Evolutionary conservation across 1,284 basidiomycete genomes (phyloP).

Genomic region (Rhodofomes roseus): DNA sequence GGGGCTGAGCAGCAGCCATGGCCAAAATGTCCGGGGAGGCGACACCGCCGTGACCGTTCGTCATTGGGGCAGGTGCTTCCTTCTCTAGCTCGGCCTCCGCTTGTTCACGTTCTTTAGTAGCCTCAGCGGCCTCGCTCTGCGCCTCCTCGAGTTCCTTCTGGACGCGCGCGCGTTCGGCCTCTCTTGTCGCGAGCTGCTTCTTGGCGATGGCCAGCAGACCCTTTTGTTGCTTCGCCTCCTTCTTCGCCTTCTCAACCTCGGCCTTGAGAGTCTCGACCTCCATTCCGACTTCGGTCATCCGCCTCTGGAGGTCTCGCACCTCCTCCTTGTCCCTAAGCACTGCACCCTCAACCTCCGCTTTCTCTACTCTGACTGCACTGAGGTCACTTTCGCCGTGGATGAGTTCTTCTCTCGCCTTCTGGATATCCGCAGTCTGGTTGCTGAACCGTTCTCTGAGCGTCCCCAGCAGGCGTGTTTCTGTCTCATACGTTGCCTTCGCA

Average conservation of each 20-base stretch:
- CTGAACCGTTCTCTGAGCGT: conserved; percentile 72
- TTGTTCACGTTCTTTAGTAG: conserved; percentile 55
- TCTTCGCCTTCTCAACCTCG: conserved; percentile 86
- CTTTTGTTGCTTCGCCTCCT: conserved; percentile 95
- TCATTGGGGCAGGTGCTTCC: conserved; percentile 16
- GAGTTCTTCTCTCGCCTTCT: conserved; percentile 73
- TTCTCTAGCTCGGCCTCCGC: conserved; percentile 50
- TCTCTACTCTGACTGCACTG: conserved; percentile 86
- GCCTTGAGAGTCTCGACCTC: conserved; percentile 72
- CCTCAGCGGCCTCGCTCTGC: conserved; percentile 46
- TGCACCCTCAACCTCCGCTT: conserved; percentile 86
- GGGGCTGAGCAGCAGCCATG: conserved; percentile 62
- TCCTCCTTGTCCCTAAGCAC: conserved; percentile 95
- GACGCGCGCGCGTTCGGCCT: conserved; percentile 69
- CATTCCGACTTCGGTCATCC: conserved; percentile 77
- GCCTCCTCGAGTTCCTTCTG: conserved; percentile 74
- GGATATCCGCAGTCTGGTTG: conserved; percentile 76
- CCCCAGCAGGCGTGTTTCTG: conserved; percentile 74
- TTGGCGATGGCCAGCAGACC: conserved; percentile 91
- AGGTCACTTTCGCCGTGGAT: conserved; percentile 93
- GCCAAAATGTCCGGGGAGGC: conserved; percentile 44
- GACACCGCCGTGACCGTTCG: conserved; percentile 30
- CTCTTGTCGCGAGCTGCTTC: conserved; percentile 89
- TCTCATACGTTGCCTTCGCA: conserved; percentile 80
- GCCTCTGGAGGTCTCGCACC: conserved; percentile 80